Evolutionary conservation across 2,329 filamentous ascomycete genomes (phyloP), one percentile per base, ranked within the genome.

Genomic region (Apiospora malaysiana): DNA sequence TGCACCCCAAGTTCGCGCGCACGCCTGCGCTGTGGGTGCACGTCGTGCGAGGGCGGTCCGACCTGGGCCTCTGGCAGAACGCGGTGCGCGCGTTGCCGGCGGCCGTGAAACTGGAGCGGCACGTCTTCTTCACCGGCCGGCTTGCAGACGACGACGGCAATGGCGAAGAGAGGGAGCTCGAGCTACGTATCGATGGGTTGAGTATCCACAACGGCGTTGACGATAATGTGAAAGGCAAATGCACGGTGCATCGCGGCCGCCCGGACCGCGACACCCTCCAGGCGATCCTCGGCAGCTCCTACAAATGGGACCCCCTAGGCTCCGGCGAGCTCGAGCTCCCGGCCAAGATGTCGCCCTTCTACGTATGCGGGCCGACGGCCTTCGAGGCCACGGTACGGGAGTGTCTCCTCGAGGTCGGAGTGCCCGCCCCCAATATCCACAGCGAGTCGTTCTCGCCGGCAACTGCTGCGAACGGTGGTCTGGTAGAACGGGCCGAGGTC

Each of bases 1-100:
- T 27, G 14, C 75, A 77, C 66, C 70, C 73, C 12, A 74, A 73
- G 27, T 68, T 73, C 68, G 47, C 65, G 16, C 23, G n/a, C 1
- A 56, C 69, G 18, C 73, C 74, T 2, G 73, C 73, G 4, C 43
- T 76, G 27, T 76, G 75, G 75, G 72, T 77, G 47, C 74, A 77
- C 56, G 75, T 76, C 1, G 68, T 70, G 25, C 51, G 51, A 7
- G 18, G 14, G 16, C 68, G 45, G 47, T 65, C 74, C 49, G 70
- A 73, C 8, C 68, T 32, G 2, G 49, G 66, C 2, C 68, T 75
- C n/a, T 72, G 73, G 21, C 72, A 75, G 40, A 68, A 40, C 2
- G 68, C 72, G 23, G 75, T 73, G 67, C 46, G 72, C 2, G 70
- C 72, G 32, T 37, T 16, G 23, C 72, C 75, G 25, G 63, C 69